phyloP scores from a whole-genome alignment of 2,329 filamentous ascomycete genomes.

The Colletotrichum tropicicola region DNA sequence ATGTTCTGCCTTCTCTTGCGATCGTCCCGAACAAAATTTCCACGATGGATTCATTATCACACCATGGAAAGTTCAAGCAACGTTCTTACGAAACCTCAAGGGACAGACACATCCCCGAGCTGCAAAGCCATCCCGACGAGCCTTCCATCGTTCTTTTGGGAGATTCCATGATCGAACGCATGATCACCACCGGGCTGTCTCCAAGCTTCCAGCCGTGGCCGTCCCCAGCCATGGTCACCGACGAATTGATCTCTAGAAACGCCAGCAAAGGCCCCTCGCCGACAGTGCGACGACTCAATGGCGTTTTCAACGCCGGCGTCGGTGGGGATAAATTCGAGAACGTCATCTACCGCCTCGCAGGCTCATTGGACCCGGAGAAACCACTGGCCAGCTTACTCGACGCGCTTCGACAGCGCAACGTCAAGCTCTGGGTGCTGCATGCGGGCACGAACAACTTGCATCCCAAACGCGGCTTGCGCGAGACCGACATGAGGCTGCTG shows the following conservation, averaged over 20 bases:
- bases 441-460: not conserved
- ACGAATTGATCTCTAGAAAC: not conserved
- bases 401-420: not conserved
- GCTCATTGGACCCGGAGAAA: not conserved
- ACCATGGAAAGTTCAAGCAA: not conserved
- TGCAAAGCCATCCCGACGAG: not conserved
- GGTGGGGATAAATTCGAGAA: slow-evolving; percentile 4
- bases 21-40: not conserved
- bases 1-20: too few relatives aligned
- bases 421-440: not conserved
- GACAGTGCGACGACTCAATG: not conserved
- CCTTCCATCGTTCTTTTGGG: not conserved
- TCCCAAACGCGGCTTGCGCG: not conserved
- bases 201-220: not conserved
- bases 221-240: not conserved
- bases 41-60: not conserved
- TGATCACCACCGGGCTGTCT: not conserved
- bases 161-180: not conserved
- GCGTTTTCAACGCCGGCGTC: not conserved
- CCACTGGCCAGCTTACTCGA: not conserved
- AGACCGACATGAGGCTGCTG: not conserved
- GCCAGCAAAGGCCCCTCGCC: not conserved
- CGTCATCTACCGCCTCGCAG: not conserved
- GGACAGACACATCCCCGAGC: not conserved
- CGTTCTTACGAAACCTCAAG: not conserved